Percentiles rank a stretch among this genome's conserved stretches.
Conservation (phyloP, 495 filamentous ascomycete species). For the Penicillium tannophilum region DNA sequence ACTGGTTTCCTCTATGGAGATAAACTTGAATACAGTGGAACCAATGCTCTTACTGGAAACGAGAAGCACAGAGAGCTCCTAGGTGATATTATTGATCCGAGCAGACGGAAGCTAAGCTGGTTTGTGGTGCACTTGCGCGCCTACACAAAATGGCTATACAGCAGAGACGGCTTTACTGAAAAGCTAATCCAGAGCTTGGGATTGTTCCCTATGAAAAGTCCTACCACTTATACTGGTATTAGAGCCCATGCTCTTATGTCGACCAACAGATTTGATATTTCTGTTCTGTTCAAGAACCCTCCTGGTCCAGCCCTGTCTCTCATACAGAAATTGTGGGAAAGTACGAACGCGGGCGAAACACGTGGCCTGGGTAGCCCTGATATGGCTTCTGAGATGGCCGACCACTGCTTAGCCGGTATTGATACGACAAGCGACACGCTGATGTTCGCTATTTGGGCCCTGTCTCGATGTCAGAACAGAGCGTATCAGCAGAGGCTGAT, state of each 20-base stretch:
- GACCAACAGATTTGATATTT: not conserved
- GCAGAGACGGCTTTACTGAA: not conserved
- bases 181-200: not conserved
- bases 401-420: constrained; percentile 15
- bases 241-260: not conserved
- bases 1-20: constrained; percentile 31
- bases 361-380: constrained; percentile 10
- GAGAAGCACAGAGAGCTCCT: not conserved
- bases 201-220: constrained; percentile 5
- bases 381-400: constrained; percentile 17
- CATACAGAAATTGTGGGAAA: constrained; percentile 5
- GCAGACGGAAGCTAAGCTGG: constrained; percentile 1
- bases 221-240: constrained; percentile 11
- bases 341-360: not conserved
- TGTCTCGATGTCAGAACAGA: constrained; percentile 30
- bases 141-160: constrained; percentile 12
- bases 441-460: constrained; percentile 39
- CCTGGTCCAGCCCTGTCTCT: not conserved
- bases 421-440: constrained; percentile 34
- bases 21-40: not conserved
- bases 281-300: constrained; percentile 18
- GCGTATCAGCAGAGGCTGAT: constrained; percentile 28
- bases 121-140: constrained; percentile 7
- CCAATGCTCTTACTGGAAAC: not conserved
- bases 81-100: constrained; percentile 5